phyloP scores from a whole-genome alignment of 768 basidiomycete genomes.

The Tricholoma bakamatsutake region DNA sequence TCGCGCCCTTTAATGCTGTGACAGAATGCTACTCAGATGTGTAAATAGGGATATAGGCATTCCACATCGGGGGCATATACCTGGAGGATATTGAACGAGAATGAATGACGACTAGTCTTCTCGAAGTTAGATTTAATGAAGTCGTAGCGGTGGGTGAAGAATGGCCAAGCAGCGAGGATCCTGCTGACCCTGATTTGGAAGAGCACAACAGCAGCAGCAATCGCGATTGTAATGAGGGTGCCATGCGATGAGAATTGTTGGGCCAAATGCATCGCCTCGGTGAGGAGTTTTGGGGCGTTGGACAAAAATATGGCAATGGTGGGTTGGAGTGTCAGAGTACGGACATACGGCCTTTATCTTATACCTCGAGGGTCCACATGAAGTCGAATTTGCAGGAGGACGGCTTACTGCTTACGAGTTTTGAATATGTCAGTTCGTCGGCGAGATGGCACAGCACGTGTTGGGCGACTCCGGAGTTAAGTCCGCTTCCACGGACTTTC shows the following conservation, averaged over 20 bases:
- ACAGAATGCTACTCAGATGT: background rate
- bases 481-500: no score
- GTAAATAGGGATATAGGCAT: background rate
- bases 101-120: background rate
- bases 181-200: background rate
- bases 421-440: no score
- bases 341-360: no score
- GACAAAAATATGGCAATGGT: background rate
- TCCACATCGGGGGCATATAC: background rate
- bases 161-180: background rate
- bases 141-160: background rate
- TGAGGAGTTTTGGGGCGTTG: background rate
- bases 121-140: background rate
- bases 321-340: no score
- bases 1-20: background rate
- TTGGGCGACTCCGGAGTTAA: no score
- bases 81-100: background rate
- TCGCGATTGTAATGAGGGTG: background rate
- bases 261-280: background rate
- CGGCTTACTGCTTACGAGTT: no score
- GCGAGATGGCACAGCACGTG: no score
- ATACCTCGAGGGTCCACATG: no score
- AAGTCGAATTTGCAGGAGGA: no score
- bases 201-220: background rate
- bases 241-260: background rate